Evolutionary conservation across 1,139 yeast genomes (phyloP), one percentile per base, ranked within the genome.

Genomic region (Pneumocystis carinii): DNA sequence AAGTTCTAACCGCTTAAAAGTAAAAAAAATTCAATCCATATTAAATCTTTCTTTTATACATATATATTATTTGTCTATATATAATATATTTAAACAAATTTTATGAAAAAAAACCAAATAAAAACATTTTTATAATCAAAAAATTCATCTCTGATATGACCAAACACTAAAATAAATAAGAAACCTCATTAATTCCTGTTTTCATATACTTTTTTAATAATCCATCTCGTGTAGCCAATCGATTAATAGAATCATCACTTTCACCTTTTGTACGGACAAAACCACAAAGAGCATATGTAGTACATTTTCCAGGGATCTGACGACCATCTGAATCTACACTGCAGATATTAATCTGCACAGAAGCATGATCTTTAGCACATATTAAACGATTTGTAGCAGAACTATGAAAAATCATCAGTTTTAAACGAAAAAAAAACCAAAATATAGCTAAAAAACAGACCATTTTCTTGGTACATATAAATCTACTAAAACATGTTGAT

Each of bases 401-500:
- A 85, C 59, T 57, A 24, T 17, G 14, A 39, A 42, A 66, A 32
- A 32, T 32, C 61, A 53, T 35, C n/a, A 24, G 29, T 17, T 61
- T 38, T 24, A 38, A 57, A 15, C 8, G 19, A 4, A 61, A 32
- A 17, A 29, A 29, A 15, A 37, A 29, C 19, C 6, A 15, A 58
- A 10, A 4, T 27, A 15, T 29, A 27, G 2, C 15, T 14, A 24
- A 17, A n/a, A 17, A 15, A 17, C 35, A 37, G 8, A 59, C 53
- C 99, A 92, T 85, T 92, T 92, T 87, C 98, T 89, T 85, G 99
- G 99, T 82, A 92, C 96, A 95, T 92, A 92, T 82, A 92, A 90
- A 86, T 94, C 99, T 82, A 92, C 97, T 83, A 90, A 86, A 89
- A 95, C 61, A 81, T 98, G 98, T 84, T 89, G 89, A 81, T 92